phyloP scores from a whole-genome alignment of 495 filamentous ascomycete species.

The Penicillium chermesinum region DNA sequence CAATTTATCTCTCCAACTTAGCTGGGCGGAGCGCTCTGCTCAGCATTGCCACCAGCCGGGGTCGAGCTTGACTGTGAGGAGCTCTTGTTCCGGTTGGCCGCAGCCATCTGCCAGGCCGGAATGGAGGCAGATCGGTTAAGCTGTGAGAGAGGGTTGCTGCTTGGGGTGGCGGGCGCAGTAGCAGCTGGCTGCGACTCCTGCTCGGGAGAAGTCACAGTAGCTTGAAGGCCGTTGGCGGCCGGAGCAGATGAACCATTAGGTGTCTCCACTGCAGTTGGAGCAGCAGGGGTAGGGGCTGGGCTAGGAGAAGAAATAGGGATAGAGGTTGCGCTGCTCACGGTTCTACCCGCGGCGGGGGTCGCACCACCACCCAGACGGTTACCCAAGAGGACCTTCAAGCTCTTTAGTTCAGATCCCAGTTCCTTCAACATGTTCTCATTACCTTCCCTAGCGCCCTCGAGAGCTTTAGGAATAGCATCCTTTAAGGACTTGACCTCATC shows the following conservation, averaged over 20 bases:
- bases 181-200: constrained; percentile 30
- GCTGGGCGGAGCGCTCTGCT: constrained; percentile 31
- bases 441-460: constrained; percentile 78
- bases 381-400: constrained; percentile 79
- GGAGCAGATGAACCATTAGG: constrained; percentile 18
- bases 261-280: constrained; percentile 15
- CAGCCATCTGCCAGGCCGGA: constrained; percentile 84
- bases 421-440: constrained; percentile 79
- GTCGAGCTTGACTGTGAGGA: constrained; percentile 29
- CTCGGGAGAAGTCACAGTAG: constrained; percentile 27
- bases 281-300: constrained; percentile 7
- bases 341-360: constrained; percentile 32
- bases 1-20: constrained; percentile 10
- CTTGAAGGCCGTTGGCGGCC: constrained; percentile 21
- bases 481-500: constrained; percentile 81
- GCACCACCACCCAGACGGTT: constrained; percentile 64
- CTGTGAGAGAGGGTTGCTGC: constrained; percentile 36
- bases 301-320: constrained; percentile 12
- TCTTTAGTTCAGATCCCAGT: constrained; percentile 82
- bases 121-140: constrained; percentile 64
- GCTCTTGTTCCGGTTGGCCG: constrained; percentile 54
- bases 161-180: constrained; percentile 31
- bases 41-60: constrained; percentile 14
- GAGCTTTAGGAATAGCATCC: constrained; percentile 77
- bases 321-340: constrained; percentile 24